Base-by-base conservation (phyloP, 441 rosid species). In the Pelargonium fulgidum region DNA sequence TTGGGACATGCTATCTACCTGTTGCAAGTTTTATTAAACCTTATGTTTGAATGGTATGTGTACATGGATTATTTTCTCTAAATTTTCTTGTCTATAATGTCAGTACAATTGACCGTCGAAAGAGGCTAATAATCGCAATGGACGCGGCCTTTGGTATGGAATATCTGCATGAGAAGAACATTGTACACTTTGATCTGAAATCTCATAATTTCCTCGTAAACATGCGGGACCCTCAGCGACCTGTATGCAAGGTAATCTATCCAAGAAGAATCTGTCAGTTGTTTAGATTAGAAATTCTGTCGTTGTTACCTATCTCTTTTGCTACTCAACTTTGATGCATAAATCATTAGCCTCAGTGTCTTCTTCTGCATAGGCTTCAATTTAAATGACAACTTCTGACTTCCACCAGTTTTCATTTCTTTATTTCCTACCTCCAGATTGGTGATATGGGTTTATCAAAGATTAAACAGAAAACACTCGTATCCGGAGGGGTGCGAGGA, bases 381-480 rank as follows among this genome's bases (percentile, higher is more conserved):
- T 33, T 74, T 36, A 14, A 48, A 4, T 61, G 12, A 64, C 48
- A 5, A 3, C 14, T 64, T 39, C 62, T 3, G 12, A 52, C 4
- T 68, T 68, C 39, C 7, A 45, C 54, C 16, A 7, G 42, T 14
- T 50, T 54, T 80, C 68, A 61, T 64, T 17, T 19, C 12, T 8
- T 58, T 11, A 17, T 58, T 52, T n/a, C 29, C 12, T 19, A 7
- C 20, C 62, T 58, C 62, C 69, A 83, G 86, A 76, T 83, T 72
- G 86, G 84, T 72, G 86, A 83, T 83, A 70, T 83, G 62, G 84
- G 86, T 50, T 73, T 83, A 61, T 83, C 84, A 44, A 80, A 83
- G 73, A 72, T 80, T 7, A 83, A 83, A 67, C 70, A 72, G 62
- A 72, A 61, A 65, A 78, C 86, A 4, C 76, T 78, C 5, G 68